These are phyloP conservation scores for Eucalyptus pumila DNA, from an alignment of 345 rosid species.

Conservation along the genomic window DNA sequence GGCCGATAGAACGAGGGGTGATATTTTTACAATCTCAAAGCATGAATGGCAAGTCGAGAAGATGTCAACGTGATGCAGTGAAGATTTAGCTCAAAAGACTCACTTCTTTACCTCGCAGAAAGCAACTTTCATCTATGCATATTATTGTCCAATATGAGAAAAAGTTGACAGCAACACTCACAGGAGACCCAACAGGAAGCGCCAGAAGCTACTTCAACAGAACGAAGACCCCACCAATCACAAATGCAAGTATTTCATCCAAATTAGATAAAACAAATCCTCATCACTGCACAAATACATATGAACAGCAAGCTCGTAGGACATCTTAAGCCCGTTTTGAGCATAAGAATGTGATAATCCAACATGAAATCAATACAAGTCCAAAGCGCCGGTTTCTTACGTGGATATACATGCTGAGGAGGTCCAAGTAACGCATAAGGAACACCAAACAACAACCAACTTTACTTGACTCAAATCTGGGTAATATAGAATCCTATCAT, in stretches of 20 bases:
- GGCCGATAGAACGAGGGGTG: neutral
- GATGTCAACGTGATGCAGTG: neutral
- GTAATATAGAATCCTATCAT: neutral
- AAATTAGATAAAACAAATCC: no score
- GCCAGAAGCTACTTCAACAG: neutral
- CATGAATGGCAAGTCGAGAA: neutral
- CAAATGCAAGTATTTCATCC: neutral
- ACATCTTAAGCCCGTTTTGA: neutral
- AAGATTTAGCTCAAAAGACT: neutral
- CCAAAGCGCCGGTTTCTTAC: neutral
- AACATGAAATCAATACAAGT: neutral
- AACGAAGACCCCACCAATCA: neutral
- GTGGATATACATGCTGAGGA: neutral
- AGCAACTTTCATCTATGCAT: neutral
- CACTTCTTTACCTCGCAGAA: neutral
- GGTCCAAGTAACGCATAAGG: neutral
- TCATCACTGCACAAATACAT: neutral
- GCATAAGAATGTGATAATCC: neutral
- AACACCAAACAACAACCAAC: neutral
- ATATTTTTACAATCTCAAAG: neutral
- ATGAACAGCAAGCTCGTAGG: neutral
- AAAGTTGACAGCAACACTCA: neutral
- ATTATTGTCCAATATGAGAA: neutral
- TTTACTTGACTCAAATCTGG: neutral
- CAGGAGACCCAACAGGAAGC: neutral